These are phyloP conservation scores for Petunia axillaris DNA, from an alignment of 257 asterid genomes.

Conservation along the genomic window DNA sequence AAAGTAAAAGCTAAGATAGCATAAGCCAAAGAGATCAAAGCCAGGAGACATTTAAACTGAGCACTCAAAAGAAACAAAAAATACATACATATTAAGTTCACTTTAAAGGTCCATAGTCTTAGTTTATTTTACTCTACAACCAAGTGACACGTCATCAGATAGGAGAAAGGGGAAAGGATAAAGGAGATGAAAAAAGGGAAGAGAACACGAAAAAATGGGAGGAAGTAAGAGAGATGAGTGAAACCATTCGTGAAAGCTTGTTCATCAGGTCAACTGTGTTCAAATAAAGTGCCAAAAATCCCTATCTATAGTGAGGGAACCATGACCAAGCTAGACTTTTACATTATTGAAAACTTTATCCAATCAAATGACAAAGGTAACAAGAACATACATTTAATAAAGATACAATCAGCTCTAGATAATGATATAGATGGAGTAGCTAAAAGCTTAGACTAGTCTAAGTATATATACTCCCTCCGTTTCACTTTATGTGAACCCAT, in stretches of 20 bases:
- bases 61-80: neutral
- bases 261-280: neutral
- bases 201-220: neutral
- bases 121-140: constrained; percentile 1
- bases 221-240: neutral
- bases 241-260: neutral
- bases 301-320: neutral
- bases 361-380: constrained; percentile 11
- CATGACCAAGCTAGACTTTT: neutral
- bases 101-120: neutral
- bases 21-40: neutral
- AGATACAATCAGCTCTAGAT: neutral
- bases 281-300: neutral
- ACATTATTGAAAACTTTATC: neutral
- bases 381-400: neutral
- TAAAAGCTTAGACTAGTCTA: neutral
- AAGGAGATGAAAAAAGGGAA: neutral
- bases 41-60: neutral
- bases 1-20: constrained; percentile 31
- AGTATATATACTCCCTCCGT: neutral
- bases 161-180: neutral
- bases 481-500: too few relatives aligned
- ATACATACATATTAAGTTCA: neutral
- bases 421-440: neutral
- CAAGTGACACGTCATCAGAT: neutral